Evolutionary conservation across 2,329 filamentous ascomycete species (phyloP).

Genomic region (Fusarium sp.): DNA sequence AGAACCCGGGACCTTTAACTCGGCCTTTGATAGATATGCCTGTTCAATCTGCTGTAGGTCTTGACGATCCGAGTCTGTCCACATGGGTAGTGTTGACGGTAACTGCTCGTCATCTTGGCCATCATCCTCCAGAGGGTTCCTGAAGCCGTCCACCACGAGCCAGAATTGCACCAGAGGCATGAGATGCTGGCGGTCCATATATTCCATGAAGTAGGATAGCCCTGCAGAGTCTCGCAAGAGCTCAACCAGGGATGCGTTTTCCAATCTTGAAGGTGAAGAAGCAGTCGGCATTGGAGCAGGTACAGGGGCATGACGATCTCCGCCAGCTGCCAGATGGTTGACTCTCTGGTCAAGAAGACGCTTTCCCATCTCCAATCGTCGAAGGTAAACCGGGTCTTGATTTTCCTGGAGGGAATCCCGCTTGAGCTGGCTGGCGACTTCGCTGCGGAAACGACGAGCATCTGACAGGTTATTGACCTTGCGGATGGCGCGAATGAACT

Average conservation of each 20-base stretch:
- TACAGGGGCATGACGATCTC: constrained; percentile 56
- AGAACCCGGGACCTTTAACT: constrained; percentile 79
- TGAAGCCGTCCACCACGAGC: constrained; percentile 96
- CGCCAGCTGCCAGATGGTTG: constrained; percentile 78
- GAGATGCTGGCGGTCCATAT: constrained; percentile 90
- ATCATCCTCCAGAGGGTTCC: constrained; percentile 89
- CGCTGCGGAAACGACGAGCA: constrained; percentile 89
- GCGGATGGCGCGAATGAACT: constrained; percentile 89
- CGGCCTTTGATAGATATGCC: constrained; percentile 83
- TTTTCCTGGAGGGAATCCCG: constrained; percentile 81
- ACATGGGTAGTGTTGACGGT: constrained; percentile 71
- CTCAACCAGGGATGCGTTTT: constrained; percentile 82
- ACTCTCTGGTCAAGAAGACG: constrained; percentile 90
- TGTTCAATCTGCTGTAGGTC: constrained; percentile 94
- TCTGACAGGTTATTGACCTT: constrained; percentile 93
- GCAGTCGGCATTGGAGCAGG: constrained; percentile 38
- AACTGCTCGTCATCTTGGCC: constrained; percentile 71
- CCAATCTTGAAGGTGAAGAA: constrained; percentile 68
- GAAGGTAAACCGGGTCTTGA: constrained; percentile 87
- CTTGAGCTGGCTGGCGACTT: constrained; percentile 91
- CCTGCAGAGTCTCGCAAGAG: constrained; percentile 91
- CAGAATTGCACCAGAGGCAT: constrained; percentile 97
- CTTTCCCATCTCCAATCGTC: constrained; percentile 92
- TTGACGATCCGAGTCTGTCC: constrained; percentile 85
- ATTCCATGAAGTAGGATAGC: constrained; percentile 99